A percentile compares a stretch with the other conserved stretches of the same genome.
phyloP scores from a whole-genome alignment of 257 asterid genomes.

The Scutellaria minor region DNA sequence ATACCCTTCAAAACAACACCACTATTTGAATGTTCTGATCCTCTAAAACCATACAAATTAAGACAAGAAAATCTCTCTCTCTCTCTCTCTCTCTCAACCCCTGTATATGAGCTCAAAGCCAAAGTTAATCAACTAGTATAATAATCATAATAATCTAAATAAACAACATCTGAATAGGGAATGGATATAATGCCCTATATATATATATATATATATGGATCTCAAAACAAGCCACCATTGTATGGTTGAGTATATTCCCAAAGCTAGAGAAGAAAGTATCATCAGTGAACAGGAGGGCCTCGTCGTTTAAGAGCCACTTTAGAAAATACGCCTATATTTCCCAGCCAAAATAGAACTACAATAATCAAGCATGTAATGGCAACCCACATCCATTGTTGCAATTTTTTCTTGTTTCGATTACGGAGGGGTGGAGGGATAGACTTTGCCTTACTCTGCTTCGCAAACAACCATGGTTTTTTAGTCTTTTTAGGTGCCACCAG shows the following conservation, averaged over 20 bases:
- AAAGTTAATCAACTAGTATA: constrained; percentile 15
- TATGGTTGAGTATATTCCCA: background rate
- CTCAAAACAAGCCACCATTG: constrained; percentile 7
- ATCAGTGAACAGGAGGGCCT: constrained; percentile 41
- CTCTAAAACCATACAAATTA: constrained; percentile 30
- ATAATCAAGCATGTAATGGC: constrained; percentile 49
- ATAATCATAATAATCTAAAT: background rate
- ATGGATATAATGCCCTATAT: constrained; percentile 11
- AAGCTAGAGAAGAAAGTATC: background rate
- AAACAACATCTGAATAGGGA: constrained; percentile 7
- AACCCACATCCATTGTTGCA: constrained; percentile 91
- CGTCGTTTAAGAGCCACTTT: constrained; percentile 52
- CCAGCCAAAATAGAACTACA: constrained; percentile 66
- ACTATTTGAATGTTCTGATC: constrained; percentile 24
- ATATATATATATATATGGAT: constrained; percentile 23
- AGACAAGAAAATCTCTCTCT: background rate
- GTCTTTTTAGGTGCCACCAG: constrained; percentile 43
- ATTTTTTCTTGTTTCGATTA: constrained; percentile 64
- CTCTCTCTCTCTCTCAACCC: constrained; percentile 33
- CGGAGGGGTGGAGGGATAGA: constrained; percentile 87
- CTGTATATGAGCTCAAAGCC: constrained; percentile 22
- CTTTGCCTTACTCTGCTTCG: constrained; percentile 67
- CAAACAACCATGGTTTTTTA: constrained; percentile 45
- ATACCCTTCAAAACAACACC: constrained; percentile 1
- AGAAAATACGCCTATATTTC: constrained; percentile 73